These are phyloP conservation scores for Arachis hypogaea DNA, from an alignment of 306 rosid genomes.

Conservation along the genomic window DNA sequence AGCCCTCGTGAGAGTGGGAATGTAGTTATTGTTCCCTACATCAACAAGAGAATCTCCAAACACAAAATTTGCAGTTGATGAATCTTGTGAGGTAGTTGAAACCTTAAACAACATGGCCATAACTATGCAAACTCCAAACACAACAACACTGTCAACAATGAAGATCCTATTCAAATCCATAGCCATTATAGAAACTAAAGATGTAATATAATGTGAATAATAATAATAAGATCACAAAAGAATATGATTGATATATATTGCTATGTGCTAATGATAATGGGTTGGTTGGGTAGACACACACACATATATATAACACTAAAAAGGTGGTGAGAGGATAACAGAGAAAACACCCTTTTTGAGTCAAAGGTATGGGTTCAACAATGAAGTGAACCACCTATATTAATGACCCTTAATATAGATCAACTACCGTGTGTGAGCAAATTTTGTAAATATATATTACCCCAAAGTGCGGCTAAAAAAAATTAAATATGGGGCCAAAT, in stretches of 20 bases:
- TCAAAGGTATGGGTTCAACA: not conserved
- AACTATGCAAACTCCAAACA: constrained; percentile 9
- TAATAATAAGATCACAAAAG: not conserved
- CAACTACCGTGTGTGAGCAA: constrained; percentile 21
- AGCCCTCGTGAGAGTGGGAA: constrained; percentile 56
- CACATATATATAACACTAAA: constrained; percentile 14
- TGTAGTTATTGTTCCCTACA: constrained; percentile 70
- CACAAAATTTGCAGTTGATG: constrained; percentile 57
- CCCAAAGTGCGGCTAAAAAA: too few relatives aligned
- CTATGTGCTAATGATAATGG: not conserved
- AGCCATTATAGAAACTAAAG: constrained; percentile 37
- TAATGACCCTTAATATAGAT: constrained; percentile 36
- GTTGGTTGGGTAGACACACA: not conserved
- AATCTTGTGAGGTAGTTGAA: constrained; percentile 36
- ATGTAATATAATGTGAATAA: not conserved
- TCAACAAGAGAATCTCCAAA: constrained; percentile 78
- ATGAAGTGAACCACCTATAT: not conserved
- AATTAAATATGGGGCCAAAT: too few relatives aligned
- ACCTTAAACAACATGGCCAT: constrained; percentile 34
- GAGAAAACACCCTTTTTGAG: not conserved
- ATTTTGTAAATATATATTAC: not conserved
- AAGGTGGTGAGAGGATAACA: not conserved
- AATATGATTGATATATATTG: not conserved
- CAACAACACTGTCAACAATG: constrained; percentile 1
- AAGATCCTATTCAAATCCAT: constrained; percentile 22